Conservation (phyloP, 352 stramenopile species). For the Pythium aphanidermatum region DNA sequence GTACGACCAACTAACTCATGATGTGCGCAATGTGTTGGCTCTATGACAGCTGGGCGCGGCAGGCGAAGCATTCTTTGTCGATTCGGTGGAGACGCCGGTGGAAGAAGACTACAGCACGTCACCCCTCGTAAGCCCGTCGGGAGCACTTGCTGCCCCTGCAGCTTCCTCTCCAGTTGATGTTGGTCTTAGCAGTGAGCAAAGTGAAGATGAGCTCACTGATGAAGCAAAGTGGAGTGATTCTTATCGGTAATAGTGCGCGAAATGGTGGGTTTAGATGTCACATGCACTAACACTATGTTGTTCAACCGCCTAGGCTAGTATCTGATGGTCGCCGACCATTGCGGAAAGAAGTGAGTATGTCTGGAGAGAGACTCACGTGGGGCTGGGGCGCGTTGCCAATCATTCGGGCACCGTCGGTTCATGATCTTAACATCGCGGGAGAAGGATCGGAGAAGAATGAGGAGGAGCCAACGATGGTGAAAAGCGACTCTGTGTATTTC, state of each 20-base stretch:
- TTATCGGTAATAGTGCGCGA: too few species aligned
- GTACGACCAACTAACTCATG: neutral
- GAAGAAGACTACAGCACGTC: conserved; percentile 65
- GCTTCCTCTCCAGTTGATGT: neutral
- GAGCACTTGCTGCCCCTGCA: neutral
- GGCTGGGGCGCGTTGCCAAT: conserved; percentile 45
- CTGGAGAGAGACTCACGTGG: conserved; percentile 43
- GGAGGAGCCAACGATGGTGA: conserved; percentile 42
- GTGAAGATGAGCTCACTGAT: neutral
- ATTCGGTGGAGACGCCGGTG: conserved; percentile 46
- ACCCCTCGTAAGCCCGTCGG: conserved; percentile 38
- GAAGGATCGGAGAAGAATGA: conserved; percentile 18
- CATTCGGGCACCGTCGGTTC: conserved; percentile 15
- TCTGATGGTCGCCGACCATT: conserved; percentile 5
- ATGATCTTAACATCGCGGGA: conserved; percentile 7
- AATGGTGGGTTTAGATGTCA: too few species aligned
- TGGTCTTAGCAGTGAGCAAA: neutral
- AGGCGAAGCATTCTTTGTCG: conserved; percentile 77
- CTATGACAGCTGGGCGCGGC: conserved; percentile 35
- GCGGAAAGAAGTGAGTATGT: conserved; percentile 3
- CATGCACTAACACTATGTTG: neutral
- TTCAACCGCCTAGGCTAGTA: conserved; percentile 21
- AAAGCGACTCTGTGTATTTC: conserved; percentile 75
- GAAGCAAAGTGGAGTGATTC: conserved; percentile 26
- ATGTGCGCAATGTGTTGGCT: neutral